Conservation (phyloP, 352 stramenopile genomes). For the Phytophthora pisi region DNA sequence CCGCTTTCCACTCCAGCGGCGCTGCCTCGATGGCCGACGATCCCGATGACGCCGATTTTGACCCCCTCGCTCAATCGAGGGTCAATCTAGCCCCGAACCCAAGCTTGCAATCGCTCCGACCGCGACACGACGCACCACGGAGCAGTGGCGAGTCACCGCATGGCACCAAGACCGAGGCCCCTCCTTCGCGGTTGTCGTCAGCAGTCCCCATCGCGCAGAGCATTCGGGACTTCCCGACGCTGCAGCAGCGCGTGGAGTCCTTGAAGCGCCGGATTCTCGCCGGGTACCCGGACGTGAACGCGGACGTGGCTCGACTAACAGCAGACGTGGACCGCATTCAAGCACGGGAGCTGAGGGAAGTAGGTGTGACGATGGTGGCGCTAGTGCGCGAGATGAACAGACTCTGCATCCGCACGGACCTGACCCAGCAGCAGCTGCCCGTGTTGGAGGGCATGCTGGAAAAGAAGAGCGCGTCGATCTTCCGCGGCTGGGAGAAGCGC, state of each 20-base stretch:
- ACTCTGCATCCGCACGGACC: conserved; percentile 42
- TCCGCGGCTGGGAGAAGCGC: conserved; percentile 68
- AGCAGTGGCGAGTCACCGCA: conserved; percentile 3
- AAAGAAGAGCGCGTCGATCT: conserved; percentile 81
- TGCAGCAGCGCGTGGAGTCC: conserved; percentile 62
- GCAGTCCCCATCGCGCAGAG: conserved; percentile 23
- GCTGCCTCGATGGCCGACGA: not conserved
- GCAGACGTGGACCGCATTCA: conserved; percentile 49
- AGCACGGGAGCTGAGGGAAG: conserved; percentile 42
- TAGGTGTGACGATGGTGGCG: conserved; percentile 57
- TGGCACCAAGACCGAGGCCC: conserved; percentile 4
- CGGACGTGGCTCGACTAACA: conserved; percentile 44
- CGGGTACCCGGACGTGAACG: conserved; percentile 44
- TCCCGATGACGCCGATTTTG: conserved; percentile 3
- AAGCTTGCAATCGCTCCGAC: conserved; percentile 10
- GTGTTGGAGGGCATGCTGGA: conserved; percentile 71
- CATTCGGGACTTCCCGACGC: conserved; percentile 46
- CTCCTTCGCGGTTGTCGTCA: conserved; percentile 16
- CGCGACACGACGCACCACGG: conserved; percentile 5
- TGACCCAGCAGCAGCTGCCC: conserved; percentile 43
- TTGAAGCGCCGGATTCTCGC: conserved; percentile 55
- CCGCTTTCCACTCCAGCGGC: not conserved
- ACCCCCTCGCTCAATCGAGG: conserved; percentile 13
- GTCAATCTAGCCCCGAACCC: conserved; percentile 13
- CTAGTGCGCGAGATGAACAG: conserved; percentile 64